Percentiles rank a stretch among this genome's conserved stretches.
Conservation (phyloP, 1,284 basidiomycete species). For the Spongispora temasekensis region DNA sequence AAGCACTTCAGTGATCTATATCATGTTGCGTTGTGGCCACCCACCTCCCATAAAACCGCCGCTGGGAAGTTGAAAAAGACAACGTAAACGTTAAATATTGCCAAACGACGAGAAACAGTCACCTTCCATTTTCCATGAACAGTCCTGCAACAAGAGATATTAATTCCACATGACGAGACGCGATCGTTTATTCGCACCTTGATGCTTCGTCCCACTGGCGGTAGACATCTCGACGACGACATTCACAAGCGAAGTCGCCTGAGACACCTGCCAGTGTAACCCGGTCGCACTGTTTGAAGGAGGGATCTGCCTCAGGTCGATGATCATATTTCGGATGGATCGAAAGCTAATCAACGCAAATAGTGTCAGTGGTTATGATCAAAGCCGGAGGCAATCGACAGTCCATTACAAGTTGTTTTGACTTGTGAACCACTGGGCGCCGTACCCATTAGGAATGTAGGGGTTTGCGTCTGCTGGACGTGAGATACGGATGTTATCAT, state of each 20-base stretch:
- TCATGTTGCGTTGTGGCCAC: not conserved
- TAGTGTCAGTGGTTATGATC: not conserved
- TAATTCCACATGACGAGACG: not conserved
- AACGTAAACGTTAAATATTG: not conserved
- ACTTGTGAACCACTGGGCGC: conserved; percentile 46
- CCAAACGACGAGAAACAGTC: conserved; percentile 43
- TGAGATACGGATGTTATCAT: conserved; percentile 7
- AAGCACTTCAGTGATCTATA: not conserved
- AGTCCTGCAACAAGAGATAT: conserved; percentile 25
- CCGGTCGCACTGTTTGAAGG: conserved; percentile 55
- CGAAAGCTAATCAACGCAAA: conserved; percentile 37
- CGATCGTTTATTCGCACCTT: conserved; percentile 33
- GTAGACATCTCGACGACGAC: conserved; percentile 51
- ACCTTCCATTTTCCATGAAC: conserved; percentile 65
- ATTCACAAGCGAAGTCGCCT: conserved; percentile 70
- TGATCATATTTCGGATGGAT: conserved; percentile 49
- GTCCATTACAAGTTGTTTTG: conserved; percentile 53
- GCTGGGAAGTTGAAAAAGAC: conserved; percentile 22
- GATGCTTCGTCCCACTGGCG: conserved; percentile 44
- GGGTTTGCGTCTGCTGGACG: conserved; percentile 43
- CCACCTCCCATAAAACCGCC: conserved; percentile 60
- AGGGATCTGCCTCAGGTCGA: conserved; percentile 52
- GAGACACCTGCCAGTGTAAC: conserved; percentile 78
- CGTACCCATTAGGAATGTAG: conserved; percentile 41
- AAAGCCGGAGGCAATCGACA: not conserved